phyloP scores from a whole-genome alignment of 768 basidiomycete species.

The Solioccasus polychromus region DNA sequence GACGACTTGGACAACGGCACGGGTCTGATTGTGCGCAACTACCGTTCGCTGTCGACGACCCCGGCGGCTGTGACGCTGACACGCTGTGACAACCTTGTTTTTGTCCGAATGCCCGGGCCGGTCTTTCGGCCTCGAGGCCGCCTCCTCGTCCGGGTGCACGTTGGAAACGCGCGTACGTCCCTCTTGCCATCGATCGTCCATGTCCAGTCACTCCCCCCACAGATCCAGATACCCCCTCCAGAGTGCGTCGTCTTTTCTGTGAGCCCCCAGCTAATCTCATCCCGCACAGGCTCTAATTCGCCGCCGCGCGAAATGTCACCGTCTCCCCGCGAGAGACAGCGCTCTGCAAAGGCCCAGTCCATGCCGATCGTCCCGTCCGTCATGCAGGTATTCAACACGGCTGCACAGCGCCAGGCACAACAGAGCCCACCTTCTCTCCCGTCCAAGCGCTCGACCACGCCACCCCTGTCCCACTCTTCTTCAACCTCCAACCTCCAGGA shows the following conservation, averaged over 20 bases:
- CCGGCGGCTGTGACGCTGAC: no score
- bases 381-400: constrained; percentile 46
- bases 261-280: constrained; percentile 12
- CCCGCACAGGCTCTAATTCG: constrained; percentile 28
- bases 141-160: constrained; percentile 62
- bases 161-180: constrained; percentile 59
- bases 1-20: neutral
- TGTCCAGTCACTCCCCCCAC: constrained; percentile 61
- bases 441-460: constrained; percentile 31
- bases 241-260: constrained; percentile 38
- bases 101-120: no score
- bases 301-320: constrained; percentile 43
- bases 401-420: constrained; percentile 37
- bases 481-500: constrained; percentile 32
- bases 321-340: constrained; percentile 45
- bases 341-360: constrained; percentile 56
- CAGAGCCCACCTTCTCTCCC: constrained; percentile 38
- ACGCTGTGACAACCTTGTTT: no score
- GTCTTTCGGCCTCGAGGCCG: constrained; percentile 36
- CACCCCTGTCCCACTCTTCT: constrained; percentile 30
- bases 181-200: constrained; percentile 35
- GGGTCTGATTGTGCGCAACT: no score
- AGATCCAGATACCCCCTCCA: constrained; percentile 51
- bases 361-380: constrained; percentile 61
- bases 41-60: no score